Base-by-base conservation (phyloP, 352 stramenopile genomes). In the Phytopythium montanum region DNA sequence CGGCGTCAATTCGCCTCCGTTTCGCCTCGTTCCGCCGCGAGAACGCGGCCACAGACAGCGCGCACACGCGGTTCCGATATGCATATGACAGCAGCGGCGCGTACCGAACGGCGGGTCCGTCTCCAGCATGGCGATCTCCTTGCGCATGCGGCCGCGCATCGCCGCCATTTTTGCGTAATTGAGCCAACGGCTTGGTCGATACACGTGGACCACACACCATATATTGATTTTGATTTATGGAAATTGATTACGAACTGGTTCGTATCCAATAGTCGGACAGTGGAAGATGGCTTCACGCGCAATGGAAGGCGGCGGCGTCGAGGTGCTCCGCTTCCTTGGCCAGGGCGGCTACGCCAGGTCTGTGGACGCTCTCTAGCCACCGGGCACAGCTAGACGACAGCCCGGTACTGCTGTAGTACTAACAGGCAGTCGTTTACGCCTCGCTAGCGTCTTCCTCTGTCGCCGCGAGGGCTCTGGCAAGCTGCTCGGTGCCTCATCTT, bases 51-150 rank as follows among this genome's bases (percentile, higher is more conserved):
- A 25, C 44, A 33, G 21, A 2, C 21, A n/a, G 25, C 12, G 44
- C 3, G 3, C 42, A 29, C n/a, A 23, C 9, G n/a, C n/a, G 6
- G 1, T 5, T 4, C 19, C 0, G 18, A 16, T n/a, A 0, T 5
- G 9, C 1, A 25, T 14, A 33, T 29, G 2, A 7, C 0, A 50
- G 2, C 0, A 50, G n/a, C 21, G 18, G 18, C 7, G 21, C 62
- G 58, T 48, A 89, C 79, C 84, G 61, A 87, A 84, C 25, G 84
- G 84, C 42, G 84, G 84, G 34, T 94, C 81, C 13, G 69, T 81
- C 68, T 88, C 84, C 25, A 94, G 76, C 81, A 94, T 94, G 63
- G 84, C 78, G 55, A 94, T 79, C 65, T 94, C 84, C 66, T 89
- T 89, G 46, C 79, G 78, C 84, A 92, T 94, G 8, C 84, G 78